A percentile compares a stretch with the other conserved stretches of the same genome.
Conservation (phyloP, 441 rosid genomes). For the Eruca vesicaria region DNA sequence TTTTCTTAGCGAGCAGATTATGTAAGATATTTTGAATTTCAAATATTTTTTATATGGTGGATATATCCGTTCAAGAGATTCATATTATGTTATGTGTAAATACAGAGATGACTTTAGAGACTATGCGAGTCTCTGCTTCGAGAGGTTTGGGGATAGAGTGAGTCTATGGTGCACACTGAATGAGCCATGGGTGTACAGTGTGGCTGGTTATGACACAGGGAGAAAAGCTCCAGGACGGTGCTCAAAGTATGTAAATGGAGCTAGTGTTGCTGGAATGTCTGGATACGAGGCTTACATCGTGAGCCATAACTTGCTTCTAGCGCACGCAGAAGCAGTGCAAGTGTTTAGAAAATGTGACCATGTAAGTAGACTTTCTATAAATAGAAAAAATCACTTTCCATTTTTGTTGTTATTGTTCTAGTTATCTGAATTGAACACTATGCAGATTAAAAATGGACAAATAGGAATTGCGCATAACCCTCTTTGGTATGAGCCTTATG, state of each 20-base stretch:
- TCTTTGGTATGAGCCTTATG: slow-evolving; percentile 37
- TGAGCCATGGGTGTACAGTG: slow-evolving; percentile 39
- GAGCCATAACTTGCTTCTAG: slow-evolving; percentile 39
- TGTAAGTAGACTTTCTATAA: slow-evolving; percentile 11
- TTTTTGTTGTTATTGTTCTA: neutral
- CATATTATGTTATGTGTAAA: neutral
- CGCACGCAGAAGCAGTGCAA: slow-evolving; percentile 44
- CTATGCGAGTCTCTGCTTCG: slow-evolving; percentile 37
- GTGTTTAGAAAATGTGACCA: slow-evolving; percentile 36
- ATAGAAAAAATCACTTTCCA: neutral
- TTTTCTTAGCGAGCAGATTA: slow-evolving; percentile 36
- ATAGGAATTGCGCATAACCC: slow-evolving; percentile 37
- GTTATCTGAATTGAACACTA: neutral
- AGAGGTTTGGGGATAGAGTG: slow-evolving; percentile 40
- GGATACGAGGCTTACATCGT: slow-evolving; percentile 43
- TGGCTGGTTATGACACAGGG: slow-evolving; percentile 35
- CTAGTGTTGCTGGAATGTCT: slow-evolving; percentile 35
- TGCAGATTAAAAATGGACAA: slow-evolving; percentile 32
- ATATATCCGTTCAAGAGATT: neutral
- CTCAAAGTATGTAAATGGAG: slow-evolving; percentile 31
- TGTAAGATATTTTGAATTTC: slow-evolving; percentile 21
- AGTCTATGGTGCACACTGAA: slow-evolving; percentile 34
- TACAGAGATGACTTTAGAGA: slow-evolving; percentile 41
- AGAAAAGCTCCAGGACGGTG: slow-evolving; percentile 37
- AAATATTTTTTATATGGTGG: neutral